A percentile compares a stretch with the other conserved stretches of the same genome.
Conservation (phyloP, 192 early-diverging fungal species). For the Coemansia sp. region DNA sequence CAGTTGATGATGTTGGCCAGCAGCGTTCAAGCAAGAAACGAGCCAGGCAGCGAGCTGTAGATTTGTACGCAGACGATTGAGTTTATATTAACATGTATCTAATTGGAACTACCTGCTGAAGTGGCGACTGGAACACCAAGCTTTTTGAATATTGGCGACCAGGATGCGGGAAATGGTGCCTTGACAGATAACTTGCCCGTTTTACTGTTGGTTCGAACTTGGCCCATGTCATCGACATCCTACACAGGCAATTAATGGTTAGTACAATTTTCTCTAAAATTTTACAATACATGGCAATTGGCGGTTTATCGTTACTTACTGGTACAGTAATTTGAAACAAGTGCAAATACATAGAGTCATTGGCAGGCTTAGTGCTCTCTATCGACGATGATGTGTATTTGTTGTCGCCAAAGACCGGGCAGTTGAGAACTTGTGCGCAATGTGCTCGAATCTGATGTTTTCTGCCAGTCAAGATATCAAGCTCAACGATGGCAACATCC, state of each 20-base stretch:
- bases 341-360: conserved; percentile 25
- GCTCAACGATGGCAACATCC: conserved; percentile 14
- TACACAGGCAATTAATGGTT: neutral
- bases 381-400: conserved; percentile 14
- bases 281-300: neutral
- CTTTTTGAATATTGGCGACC: conserved; percentile 24
- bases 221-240: conserved; percentile 12
- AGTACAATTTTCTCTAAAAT: too few relatives aligned
- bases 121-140: conserved; percentile 11
- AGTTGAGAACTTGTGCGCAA: conserved; percentile 31
- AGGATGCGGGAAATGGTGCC: conserved; percentile 38
- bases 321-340: conserved; percentile 21
- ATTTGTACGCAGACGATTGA: conserved; percentile 22
- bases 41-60: conserved; percentile 5
- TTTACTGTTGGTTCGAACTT: neutral
- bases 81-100: neutral
- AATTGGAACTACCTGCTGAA: neutral
- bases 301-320: conserved; percentile 11
- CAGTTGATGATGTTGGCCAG: neutral
- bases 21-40: conserved; percentile 14
- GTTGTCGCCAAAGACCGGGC: conserved; percentile 35
- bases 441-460: conserved; percentile 51
- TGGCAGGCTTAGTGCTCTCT: neutral
- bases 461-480: conserved; percentile 36
- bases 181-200: conserved; percentile 9